Evolutionary conservation across 495 filamentous ascomycete genomes (phyloP), one percentile per base, ranked within the genome.

Genomic region (Penicillium lividum): DNA sequence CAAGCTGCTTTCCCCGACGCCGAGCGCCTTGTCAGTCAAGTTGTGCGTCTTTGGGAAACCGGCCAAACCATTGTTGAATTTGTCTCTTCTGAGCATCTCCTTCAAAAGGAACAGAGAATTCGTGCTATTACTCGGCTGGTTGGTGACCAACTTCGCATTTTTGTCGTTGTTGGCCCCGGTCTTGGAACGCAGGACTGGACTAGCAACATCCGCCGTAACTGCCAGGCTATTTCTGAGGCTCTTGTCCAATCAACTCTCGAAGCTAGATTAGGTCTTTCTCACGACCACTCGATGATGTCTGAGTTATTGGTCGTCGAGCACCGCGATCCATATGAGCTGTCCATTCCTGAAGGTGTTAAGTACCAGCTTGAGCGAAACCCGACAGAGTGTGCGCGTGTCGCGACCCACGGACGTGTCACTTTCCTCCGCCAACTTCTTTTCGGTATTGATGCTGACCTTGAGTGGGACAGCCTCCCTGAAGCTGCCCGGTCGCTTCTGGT

Each of bases 361-460:
- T 52, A 52, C 25, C 49, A 52, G 18, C 33, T 52, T 4, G 49
- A 52, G 31, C 49, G 49, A 5, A 52, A 52, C 49, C 49, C 49
- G 31, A 16, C 49, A 15, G 49, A 52, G 18, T 52, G 49, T 38
- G 31, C 34, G 7, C 49, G 49, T 27, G 49, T 52, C 29, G 49
- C 33, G 8, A 52, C 22, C 9, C 49, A 52, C 7, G 49, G 49
- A 38, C 49, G 49, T 16, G 31, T 25, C 10, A 52, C 49, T 16
- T 52, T 52, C 49, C 49, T 52, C 16, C 49, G 49, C n/a, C 49
- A 52, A 4, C 49, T 52, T 52, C 31, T 52, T 7, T 15, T 52
- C 4, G 49, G 49, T 40, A 27, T 52, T 22, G 49, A 52, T 40
- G 13, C 31, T 40, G 49, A 52, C n/a, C 49, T 52, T 13, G 49